phyloP scores from a whole-genome alignment of 2,329 filamentous ascomycete genomes.

The Lecanicillium sp. region DNA sequence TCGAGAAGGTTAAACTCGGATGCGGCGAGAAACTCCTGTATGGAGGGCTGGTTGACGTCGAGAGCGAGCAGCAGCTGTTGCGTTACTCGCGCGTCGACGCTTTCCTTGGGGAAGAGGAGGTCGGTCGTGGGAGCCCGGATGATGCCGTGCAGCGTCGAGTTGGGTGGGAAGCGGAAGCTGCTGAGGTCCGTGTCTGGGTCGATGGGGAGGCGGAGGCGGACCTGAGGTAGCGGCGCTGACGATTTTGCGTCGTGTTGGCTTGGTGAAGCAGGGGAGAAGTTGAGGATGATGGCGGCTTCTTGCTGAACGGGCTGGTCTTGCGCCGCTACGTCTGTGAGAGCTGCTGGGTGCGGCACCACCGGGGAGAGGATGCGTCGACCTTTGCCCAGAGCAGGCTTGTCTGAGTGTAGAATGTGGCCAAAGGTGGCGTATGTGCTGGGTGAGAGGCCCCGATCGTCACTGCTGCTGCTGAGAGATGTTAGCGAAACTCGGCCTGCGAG shows the following conservation, averaged over 20 bases:
- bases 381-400: constrained; percentile 9
- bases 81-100: constrained; percentile 40
- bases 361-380: constrained; percentile 34
- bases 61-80: constrained; percentile 30
- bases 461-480: neutral
- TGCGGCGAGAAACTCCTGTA: constrained; percentile 35
- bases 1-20: constrained; percentile 37
- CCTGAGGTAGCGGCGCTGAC: constrained; percentile 11
- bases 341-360: constrained; percentile 37
- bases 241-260: neutral
- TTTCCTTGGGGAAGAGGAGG: constrained; percentile 35
- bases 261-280: constrained; percentile 31
- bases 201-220: constrained; percentile 24
- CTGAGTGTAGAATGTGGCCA: constrained; percentile 39
- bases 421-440: constrained; percentile 28
- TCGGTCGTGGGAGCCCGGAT: constrained; percentile 26
- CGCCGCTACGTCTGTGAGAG: constrained; percentile 29
- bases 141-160: constrained; percentile 24
- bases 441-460: neutral
- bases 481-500: constrained; percentile 2
- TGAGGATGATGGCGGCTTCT: constrained; percentile 33
- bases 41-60: constrained; percentile 24
- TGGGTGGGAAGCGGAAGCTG: constrained; percentile 19
- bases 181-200: constrained; percentile 18
- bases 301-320: constrained; percentile 19